These are phyloP conservation scores for Saccharata proteae DNA, from an alignment of 2,329 filamentous ascomycete species.

Conservation along the genomic window DNA sequence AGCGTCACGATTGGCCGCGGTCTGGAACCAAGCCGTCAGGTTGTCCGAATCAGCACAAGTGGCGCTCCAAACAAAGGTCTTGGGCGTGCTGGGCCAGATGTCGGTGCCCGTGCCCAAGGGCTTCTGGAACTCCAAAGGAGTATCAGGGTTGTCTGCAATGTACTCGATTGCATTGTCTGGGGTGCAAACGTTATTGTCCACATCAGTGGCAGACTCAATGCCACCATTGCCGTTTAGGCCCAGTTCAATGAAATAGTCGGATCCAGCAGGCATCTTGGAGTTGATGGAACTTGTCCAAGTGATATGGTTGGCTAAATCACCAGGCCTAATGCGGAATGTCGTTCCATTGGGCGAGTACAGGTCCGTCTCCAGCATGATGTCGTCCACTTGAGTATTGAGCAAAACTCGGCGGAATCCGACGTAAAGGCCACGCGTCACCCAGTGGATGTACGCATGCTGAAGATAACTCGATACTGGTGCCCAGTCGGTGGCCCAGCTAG, in stretches of 20 bases:
- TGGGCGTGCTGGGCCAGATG: slow-evolving; percentile 29
- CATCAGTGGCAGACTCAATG: slow-evolving; percentile 22
- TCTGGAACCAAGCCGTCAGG: slow-evolving; percentile 43
- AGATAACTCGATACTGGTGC: slow-evolving; percentile 44
- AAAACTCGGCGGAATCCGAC: slow-evolving; percentile 44
- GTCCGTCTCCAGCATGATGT: slow-evolving; percentile 43
- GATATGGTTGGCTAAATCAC: slow-evolving; percentile 19
- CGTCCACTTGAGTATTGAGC: slow-evolving; percentile 48
- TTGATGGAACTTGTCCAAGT: slow-evolving; percentile 20
- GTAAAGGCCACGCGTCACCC: slow-evolving; percentile 48
- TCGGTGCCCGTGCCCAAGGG: slow-evolving; percentile 24
- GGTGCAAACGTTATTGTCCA: slow-evolving; percentile 17
- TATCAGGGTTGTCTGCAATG: slow-evolving; percentile 26
- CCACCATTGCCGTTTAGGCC: slow-evolving; percentile 27
- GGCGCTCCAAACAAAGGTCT: slow-evolving; percentile 36
- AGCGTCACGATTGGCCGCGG: slow-evolving; percentile 36
- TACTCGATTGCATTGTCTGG: slow-evolving; percentile 27
- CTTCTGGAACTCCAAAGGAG: slow-evolving; percentile 35
- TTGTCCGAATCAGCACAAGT: slow-evolving; percentile 39
- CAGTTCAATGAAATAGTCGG: slow-evolving; percentile 24
- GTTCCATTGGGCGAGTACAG: slow-evolving; percentile 32
- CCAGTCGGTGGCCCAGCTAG: slow-evolving; percentile 41
- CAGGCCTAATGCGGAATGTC: slow-evolving; percentile 35
- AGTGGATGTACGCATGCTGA: slow-evolving; percentile 51
- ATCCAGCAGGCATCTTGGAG: slow-evolving; percentile 20